Percentiles rank a stretch among this genome's conserved stretches.
Evolutionary conservation across 345 rosid species (phyloP).

Genomic region (Salix udensis): DNA sequence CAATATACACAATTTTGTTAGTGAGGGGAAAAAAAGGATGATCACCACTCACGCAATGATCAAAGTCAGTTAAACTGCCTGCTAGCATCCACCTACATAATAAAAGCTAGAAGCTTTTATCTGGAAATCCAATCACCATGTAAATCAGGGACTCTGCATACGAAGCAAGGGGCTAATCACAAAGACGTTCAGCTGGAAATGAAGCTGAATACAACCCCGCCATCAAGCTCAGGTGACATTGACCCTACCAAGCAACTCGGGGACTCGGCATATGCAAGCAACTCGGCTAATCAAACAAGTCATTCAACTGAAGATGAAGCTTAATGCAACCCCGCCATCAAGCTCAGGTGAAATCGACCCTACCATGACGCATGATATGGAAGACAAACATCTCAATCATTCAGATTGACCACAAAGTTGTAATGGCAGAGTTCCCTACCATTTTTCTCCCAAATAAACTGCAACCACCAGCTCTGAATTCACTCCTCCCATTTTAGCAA

Average conservation of each 20-base stretch:
- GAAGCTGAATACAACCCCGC: neutral
- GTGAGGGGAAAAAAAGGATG: neutral
- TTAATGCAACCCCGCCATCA: neutral
- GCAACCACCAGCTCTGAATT: constrained; percentile 37
- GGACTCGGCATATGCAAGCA: too few species aligned
- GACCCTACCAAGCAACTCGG: too few species aligned
- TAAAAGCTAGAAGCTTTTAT: neutral
- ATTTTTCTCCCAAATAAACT: constrained; percentile 29
- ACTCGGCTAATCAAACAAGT: too few species aligned
- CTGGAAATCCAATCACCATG: constrained; percentile 1
- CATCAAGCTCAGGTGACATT: neutral
- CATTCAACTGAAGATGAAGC: too few species aligned
- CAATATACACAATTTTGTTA: constrained; percentile 25
- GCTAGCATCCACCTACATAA: neutral
- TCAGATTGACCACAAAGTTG: constrained; percentile 29
- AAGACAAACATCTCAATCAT: constrained; percentile 50
- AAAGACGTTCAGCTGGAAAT: neutral
- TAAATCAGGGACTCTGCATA: neutral
- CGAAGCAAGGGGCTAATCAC: neutral
- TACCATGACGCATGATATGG: constrained; percentile 39
- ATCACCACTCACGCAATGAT: neutral
- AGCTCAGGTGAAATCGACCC: constrained; percentile 33
- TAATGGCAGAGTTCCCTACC: constrained; percentile 37
- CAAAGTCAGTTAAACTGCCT: neutral
- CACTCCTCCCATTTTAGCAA: constrained; percentile 16